These are phyloP conservation scores for Podila minutissima DNA, from an alignment of 192 early-diverging fungal species.

Conservation along the genomic window DNA sequence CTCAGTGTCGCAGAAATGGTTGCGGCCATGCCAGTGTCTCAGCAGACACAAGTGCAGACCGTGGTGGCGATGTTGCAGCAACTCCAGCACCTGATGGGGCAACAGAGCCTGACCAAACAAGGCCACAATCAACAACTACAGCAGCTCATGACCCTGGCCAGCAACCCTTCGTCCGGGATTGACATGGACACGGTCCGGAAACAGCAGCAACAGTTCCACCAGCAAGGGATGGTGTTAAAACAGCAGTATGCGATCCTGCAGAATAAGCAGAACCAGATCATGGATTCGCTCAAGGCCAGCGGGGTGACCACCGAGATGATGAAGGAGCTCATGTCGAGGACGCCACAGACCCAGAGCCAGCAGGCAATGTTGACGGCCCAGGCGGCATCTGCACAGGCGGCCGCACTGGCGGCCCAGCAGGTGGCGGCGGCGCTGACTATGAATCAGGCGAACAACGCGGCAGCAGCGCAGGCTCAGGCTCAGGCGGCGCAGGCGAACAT, in stretches of 20 bases:
- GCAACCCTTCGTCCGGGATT: conserved; percentile 18
- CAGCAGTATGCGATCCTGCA: conserved; percentile 21
- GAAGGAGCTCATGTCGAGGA: conserved; percentile 34
- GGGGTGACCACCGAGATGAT: conserved; percentile 45
- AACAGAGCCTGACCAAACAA: conserved; percentile 9
- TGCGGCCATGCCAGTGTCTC: conserved; percentile 14
- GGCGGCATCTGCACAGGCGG: conserved; percentile 15
- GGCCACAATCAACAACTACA: conserved; percentile 19
- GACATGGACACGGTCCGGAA: conserved; percentile 8
- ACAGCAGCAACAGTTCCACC: conserved; percentile 20
- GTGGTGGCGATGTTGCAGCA: conserved; percentile 40
- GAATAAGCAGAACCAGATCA: conserved; percentile 25
- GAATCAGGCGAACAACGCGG: conserved; percentile 5
- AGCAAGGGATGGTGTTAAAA: conserved; percentile 31
- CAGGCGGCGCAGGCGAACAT: conserved; percentile 1
- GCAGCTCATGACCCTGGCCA: conserved; percentile 12
- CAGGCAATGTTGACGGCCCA: conserved; percentile 18
- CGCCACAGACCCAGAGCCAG: conserved; percentile 14
- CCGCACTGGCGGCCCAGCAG: conserved; percentile 22
- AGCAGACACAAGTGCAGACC: conserved; percentile 21
- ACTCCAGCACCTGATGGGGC: conserved; percentile 10
- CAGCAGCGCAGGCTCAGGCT: conserved; percentile 5
- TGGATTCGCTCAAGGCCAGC: conserved; percentile 20
- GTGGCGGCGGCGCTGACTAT: conserved; percentile 11
- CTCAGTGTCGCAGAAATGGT: neutral